Evolutionary conservation across 768 basidiomycete genomes (phyloP), one percentile per base, ranked within the genome.

Genomic region (Panus rudis): DNA sequence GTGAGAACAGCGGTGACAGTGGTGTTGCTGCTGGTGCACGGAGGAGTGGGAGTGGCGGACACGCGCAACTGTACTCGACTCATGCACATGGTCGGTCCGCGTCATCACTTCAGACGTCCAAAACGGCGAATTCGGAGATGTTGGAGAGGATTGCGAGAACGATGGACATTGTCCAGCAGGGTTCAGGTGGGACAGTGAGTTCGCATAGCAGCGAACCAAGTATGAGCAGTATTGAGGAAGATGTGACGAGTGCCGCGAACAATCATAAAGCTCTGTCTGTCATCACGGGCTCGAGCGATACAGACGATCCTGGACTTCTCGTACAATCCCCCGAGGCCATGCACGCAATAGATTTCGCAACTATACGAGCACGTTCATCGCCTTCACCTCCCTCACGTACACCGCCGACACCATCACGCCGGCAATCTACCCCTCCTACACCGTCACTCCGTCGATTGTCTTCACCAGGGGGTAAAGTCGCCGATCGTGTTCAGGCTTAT

Each of bases 81-180:
- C 42, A 25, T 42, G 51, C 40, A 47, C 64, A 69, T 46, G 60
- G 54, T 52, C 56, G 58, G 49, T 62, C 62, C 49, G 45, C 68
- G 58, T 65, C 57, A 34, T 84, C 59, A 50, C 68, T 72, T 63
- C 78, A 58, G 71, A 85, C 53, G 46, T 76, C 56, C 58, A 55
- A 65, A 37, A 87, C 87, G 11, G 77, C 83, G 6, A 75, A 87
- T 56, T 79, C 85, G 23, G 82, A 76, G 39, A 72, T 69, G 7
- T 74, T 84, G 43, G 86, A 87, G 52, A 65, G 69, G 43, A 71
- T 87, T 54, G 81, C 73, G 2, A 76, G 70, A 21, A 71, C 64
- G 27, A 78, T 87, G 72, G 81, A 85, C 61, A 80, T 90, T 33
- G 72, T 80, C 26, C 81, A 86, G 62, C 66, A 57, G 42, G 55